Evolutionary conservation across 179 eudicot genomes (phyloP).

Genomic region (Camellia oleifera): DNA sequence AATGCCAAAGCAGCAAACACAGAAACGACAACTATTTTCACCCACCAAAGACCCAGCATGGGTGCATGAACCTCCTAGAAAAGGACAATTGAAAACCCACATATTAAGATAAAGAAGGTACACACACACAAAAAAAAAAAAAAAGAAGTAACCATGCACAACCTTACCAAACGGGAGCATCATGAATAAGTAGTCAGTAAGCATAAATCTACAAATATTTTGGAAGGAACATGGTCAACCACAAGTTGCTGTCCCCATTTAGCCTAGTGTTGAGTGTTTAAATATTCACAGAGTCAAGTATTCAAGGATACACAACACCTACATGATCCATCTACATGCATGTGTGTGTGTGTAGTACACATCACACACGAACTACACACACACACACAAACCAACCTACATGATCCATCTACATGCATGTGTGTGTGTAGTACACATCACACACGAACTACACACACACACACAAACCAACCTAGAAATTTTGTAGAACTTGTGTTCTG

Average conservation of each 20-base stretch:
- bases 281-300: not conserved
- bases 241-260: not conserved
- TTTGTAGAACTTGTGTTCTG: no score
- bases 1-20: constrained; percentile 72
- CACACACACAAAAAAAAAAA: not conserved
- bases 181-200: not conserved
- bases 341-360: not conserved
- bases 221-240: not conserved
- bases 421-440: not conserved
- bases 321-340: constrained; percentile 5
- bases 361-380: not conserved
- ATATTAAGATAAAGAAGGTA: not conserved
- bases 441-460: not conserved
- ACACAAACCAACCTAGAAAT: not conserved
- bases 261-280: not conserved
- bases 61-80: constrained; percentile 93
- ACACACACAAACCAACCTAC: not conserved
- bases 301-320: not conserved
- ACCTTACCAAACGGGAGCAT: not conserved
- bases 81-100: constrained; percentile 16
- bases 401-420: not conserved
- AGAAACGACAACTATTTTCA: constrained; percentile 67
- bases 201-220: not conserved
- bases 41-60: constrained; percentile 74
- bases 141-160: constrained; percentile 4